phyloP scores from a whole-genome alignment of 2,329 filamentous ascomycete genomes.

The Neofusicoccum sp. region DNA sequence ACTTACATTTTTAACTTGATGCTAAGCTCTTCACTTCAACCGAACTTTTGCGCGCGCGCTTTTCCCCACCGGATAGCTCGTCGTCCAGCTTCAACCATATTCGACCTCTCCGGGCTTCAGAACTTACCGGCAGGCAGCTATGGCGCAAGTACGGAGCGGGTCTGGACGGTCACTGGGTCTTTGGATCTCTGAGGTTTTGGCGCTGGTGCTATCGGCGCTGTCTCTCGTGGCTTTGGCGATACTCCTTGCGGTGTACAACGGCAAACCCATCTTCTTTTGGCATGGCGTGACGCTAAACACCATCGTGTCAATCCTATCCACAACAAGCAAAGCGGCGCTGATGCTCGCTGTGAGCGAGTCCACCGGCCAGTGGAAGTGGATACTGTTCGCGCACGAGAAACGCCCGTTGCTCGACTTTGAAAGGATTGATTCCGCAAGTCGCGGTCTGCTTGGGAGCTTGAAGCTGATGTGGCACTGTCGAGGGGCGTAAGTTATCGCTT shows the following conservation, averaged over 20 bases:
- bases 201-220: not conserved
- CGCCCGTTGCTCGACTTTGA: conserved; percentile 19
- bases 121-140: no score
- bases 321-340: conserved; percentile 7
- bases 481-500: conserved; percentile 1
- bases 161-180: not conserved
- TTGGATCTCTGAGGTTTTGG: not conserved
- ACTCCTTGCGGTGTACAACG: not conserved
- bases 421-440: conserved; percentile 15
- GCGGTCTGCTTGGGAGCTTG: conserved; percentile 10
- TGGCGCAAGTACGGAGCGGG: not conserved
- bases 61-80: no score
- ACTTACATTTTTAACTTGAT: no score
- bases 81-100: no score
- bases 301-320: conserved; percentile 18
- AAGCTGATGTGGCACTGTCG: conserved; percentile 8
- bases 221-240: not conserved
- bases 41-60: no score
- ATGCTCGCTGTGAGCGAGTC: conserved; percentile 13
- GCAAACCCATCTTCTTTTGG: not conserved
- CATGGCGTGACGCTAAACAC: conserved; percentile 20
- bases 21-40: no score
- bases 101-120: no score
- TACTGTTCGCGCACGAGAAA: not conserved
- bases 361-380: conserved; percentile 16